These are phyloP conservation scores for Bacidia rubella DNA, from an alignment of 495 filamentous ascomycete genomes.

Conservation along the genomic window DNA sequence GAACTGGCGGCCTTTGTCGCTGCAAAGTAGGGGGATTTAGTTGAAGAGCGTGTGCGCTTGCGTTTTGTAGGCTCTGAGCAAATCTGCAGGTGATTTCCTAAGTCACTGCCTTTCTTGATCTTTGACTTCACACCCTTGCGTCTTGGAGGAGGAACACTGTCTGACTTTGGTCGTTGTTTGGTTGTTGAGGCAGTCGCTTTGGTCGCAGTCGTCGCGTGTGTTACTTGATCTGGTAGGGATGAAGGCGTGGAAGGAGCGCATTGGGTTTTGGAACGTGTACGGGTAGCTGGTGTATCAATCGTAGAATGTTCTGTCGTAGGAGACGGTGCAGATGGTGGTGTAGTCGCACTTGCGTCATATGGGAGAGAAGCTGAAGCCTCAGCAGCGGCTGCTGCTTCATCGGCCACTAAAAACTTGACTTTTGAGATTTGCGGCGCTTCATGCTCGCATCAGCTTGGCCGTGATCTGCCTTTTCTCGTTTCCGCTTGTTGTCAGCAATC, in stretches of 20 bases:
- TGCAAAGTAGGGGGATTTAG: constrained; percentile 31
- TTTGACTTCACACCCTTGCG: too few species aligned
- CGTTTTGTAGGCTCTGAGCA: background rate
- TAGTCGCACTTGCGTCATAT: background rate
- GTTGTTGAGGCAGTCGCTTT: too few species aligned
- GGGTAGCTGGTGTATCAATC: too few species aligned
- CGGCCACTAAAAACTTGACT: constrained; percentile 15
- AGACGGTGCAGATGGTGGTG: background rate
- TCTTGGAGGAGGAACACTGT: too few species aligned
- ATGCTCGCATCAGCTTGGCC: background rate
- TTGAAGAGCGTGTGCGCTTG: constrained; percentile 5
- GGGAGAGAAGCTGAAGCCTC: background rate
- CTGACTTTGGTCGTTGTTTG: too few species aligned
- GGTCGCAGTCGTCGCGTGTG: too few species aligned
- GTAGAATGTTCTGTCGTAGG: background rate
- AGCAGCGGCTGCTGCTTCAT: constrained; percentile 15
- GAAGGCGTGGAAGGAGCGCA: too few species aligned
- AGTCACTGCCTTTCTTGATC: background rate
- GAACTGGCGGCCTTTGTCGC: background rate
- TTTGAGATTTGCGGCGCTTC: background rate
- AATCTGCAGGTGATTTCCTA: background rate
- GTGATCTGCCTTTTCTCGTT: background rate
- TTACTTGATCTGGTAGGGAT: too few species aligned
- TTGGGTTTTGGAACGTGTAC: too few species aligned
- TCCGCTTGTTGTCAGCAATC: background rate